phyloP scores from a whole-genome alignment of 1,284 basidiomycete species.

The Cutaneotrichosporon sp. region DNA sequence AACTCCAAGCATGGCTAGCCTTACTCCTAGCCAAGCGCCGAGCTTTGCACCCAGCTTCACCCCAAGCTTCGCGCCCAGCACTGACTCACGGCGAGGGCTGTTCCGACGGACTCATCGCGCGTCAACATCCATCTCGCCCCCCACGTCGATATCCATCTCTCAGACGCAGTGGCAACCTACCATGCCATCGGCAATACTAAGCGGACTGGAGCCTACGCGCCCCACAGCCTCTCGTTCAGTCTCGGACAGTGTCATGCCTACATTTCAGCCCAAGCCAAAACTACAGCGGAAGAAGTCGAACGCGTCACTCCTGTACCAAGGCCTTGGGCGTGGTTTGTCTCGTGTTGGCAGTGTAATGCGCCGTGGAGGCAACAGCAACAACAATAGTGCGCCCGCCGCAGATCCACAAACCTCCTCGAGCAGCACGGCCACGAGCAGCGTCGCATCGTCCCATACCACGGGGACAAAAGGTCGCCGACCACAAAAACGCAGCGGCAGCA shows the following conservation, averaged over 20 bases:
- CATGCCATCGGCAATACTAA: slow-evolving; percentile 1
- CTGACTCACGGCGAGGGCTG: slow-evolving; percentile 1
- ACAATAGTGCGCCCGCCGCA: not conserved
- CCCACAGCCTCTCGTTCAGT: not conserved
- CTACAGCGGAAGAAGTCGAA: slow-evolving; percentile 28
- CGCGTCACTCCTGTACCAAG: slow-evolving; percentile 26
- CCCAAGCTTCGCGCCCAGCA: slow-evolving; percentile 1
- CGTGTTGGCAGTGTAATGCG: slow-evolving; percentile 38
- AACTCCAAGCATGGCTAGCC: not conserved
- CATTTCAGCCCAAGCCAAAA: not conserved
- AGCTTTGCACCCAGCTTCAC: slow-evolving; percentile 1
- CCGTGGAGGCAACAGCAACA: slow-evolving; percentile 17
- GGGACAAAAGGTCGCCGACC: not conserved
- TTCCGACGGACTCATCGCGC: slow-evolving; percentile 1
- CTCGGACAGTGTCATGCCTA: slow-evolving; percentile 5
- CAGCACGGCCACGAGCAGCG: not conserved
- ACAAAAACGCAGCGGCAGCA: not conserved
- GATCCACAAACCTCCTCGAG: not conserved
- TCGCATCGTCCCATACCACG: not conserved
- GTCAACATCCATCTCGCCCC: not conserved
- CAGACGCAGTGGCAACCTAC: slow-evolving; percentile 1
- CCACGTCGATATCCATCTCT: slow-evolving; percentile 3
- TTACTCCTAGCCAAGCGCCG: slow-evolving; percentile 1
- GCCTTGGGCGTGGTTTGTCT: slow-evolving; percentile 32
- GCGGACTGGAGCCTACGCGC: not conserved